Evolutionary conservation across 2,329 filamentous ascomycete genomes (phyloP), one percentile per base, ranked within the genome.

Genomic region (Didymella exigua): DNA sequence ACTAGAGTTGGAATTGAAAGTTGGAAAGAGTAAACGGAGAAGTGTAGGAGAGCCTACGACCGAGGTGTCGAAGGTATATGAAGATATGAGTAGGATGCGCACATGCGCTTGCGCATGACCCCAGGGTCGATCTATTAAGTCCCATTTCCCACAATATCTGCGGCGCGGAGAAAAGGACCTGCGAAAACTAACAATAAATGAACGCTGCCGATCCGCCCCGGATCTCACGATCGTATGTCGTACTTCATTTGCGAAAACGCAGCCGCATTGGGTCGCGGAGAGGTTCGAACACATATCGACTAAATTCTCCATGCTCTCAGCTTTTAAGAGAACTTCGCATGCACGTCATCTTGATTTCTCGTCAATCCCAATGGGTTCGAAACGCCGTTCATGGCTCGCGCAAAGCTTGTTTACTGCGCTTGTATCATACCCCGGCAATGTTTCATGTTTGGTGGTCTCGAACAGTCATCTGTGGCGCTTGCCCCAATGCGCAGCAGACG

Each of bases 61-160:
- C 10, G 31, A 33, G 45, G 41, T n/a, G 26, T 31, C n/a, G 18
- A 49, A 40, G 13, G 33, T 49, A 54, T 54, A 49, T 54, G 30
- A 49, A 34, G 16, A 29, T 21, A 24, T 16, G 19, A 38, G 21
- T 36, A 47, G 6, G 23, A 29, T 21, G 18, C 30, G 49, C 36
- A 13, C 19, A 13, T 18, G 27, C 27, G n/a, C 30, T 21, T 23
- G 18, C 19, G 41, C 27, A 24, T 44, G 8, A 54, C 38, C 50
- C 50, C 27, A n/a, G 50, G 10, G 50, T 54, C 36, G 50, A 54
- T 54, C 50, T 24, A 48, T 47, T 16, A 14, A 14, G 30, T 18
- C 13, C 36, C 23, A 52, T 45, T 36, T 47, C 30, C 43, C 30
- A 43, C n/a, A 37, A 37, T 47, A 14, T 33, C 30, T 38, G 30